These are phyloP conservation scores for Helotiales sp. DNA, from an alignment of 2,329 filamentous ascomycete genomes.

Conservation along the genomic window DNA sequence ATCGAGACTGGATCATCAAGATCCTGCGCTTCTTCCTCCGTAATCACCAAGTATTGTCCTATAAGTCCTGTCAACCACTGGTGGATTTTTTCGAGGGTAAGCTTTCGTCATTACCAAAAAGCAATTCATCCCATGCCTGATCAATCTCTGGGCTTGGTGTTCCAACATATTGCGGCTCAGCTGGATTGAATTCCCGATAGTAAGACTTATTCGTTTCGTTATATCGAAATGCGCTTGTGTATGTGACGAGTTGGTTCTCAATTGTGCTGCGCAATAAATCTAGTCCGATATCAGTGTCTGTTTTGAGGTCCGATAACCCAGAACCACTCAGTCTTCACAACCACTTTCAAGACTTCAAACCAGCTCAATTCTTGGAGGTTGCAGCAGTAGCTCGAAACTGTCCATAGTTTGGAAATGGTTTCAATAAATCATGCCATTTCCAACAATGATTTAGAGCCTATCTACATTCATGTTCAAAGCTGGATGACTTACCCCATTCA, in stretches of 20 bases:
- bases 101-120: slow-evolving; percentile 18
- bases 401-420: too few relatives aligned
- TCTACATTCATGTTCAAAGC: not conserved
- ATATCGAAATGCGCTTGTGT: slow-evolving; percentile 24
- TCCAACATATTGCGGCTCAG: slow-evolving; percentile 19
- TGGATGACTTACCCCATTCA: not conserved
- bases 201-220: slow-evolving; percentile 15
- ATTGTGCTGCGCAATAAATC: not conserved
- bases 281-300: not conserved
- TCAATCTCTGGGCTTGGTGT: slow-evolving; percentile 21
- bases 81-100: not conserved
- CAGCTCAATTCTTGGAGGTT: too few relatives aligned
- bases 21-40: slow-evolving; percentile 15
- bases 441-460: too few relatives aligned
- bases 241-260: slow-evolving; percentile 9
- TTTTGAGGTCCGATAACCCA: too few relatives aligned
- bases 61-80: not conserved
- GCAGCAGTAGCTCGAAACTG: too few relatives aligned
- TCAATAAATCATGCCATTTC: too few relatives aligned
- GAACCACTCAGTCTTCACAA: too few relatives aligned
- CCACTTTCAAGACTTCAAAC: too few relatives aligned
- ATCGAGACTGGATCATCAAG: slow-evolving; percentile 13
- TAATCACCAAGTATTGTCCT: slow-evolving; percentile 22
- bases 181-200: slow-evolving; percentile 18
- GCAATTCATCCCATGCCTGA: slow-evolving; percentile 20